phyloP scores from a whole-genome alignment of 208 protist genomes.

The Trichomonas tenax region DNA sequence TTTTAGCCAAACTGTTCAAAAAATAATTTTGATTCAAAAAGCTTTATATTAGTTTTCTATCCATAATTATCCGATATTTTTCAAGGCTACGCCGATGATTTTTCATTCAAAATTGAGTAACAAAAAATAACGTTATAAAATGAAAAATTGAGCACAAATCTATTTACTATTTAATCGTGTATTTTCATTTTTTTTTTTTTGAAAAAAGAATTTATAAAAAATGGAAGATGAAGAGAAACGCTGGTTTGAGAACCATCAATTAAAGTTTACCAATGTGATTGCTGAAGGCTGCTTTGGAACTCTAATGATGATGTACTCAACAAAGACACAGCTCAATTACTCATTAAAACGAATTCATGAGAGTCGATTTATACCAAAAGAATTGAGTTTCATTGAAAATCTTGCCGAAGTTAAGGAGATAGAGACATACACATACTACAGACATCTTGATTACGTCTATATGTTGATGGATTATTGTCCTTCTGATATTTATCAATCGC shows the following conservation, averaged over 20 bases:
- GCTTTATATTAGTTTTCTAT: too few species aligned
- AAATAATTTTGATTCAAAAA: too few species aligned
- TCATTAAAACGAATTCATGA: background rate
- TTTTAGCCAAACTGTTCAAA: too few species aligned
- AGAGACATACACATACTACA: background rate
- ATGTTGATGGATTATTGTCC: background rate
- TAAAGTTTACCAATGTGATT: background rate
- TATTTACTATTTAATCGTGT: too few species aligned
- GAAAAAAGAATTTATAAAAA: too few species aligned
- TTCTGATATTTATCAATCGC: background rate
- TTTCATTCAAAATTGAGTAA: too few species aligned
- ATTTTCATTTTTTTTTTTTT: too few species aligned
- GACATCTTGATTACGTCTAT: background rate
- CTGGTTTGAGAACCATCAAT: background rate
- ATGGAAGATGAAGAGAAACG: background rate
- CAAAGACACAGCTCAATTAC: background rate
- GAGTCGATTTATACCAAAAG: background rate
- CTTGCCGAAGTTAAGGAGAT: background rate
- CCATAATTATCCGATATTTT: too few species aligned
- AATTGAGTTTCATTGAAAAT: background rate
- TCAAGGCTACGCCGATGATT: too few species aligned
- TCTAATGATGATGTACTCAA: background rate
- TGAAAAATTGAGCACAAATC: too few species aligned
- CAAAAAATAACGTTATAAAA: too few species aligned
- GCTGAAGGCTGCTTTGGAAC: background rate